Base-by-base conservation (phyloP, 2,329 filamentous ascomycete genomes). In the Thielaviopsis musarum region DNA sequence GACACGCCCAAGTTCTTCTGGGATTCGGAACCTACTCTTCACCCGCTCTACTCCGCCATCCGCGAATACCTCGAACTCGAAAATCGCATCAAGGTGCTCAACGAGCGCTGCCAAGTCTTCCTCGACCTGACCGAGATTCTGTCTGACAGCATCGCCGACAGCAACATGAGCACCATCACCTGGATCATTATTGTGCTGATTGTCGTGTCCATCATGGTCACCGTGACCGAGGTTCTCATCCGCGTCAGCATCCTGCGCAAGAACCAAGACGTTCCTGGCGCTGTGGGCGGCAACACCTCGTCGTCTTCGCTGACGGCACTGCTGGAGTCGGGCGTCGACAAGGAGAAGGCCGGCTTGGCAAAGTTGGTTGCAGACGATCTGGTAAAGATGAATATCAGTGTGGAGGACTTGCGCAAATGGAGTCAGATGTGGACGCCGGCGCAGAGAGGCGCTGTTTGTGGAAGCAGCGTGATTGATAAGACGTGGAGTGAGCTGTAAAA, bases 131-230 rank as follows among this genome's bases (percentile, higher is more conserved):
- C 93, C 53, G 91, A 96, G 72, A 96, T 98, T 24, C 76, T 98
- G 1, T 90, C 87, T 15, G 91, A 98, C 71, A 88, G 83, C 1
- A 91, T 96, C 59, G 88, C 88, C 22, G 90, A 97, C 69, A 85
- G 88, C 65, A 96, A 95, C 70, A 97, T 96, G 87, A 95, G 89
- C 65, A 78, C 80, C 64, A 95, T 96, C 69, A 98, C 93, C 0
- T 97, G 91, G 91, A 97, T 98, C 70, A 86, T 97, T 70, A 98
- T 98, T 67, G 78, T 95, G 53, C 80, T 98, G 53, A 98, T 98
- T 68, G 72, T 94, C 54, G 75, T 97, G 65, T 91, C 86, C 68
- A 97, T 98, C 67, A 75, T 90, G 57, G 89, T 98, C 58, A 97
- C 93, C 1, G 86, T 88, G 56, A 84, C 86, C 3, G 93, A 98